These are phyloP conservation scores for Heterobasidion occidentale DNA, from an alignment of 1,284 basidiomycete species.

Conservation along the genomic window DNA sequence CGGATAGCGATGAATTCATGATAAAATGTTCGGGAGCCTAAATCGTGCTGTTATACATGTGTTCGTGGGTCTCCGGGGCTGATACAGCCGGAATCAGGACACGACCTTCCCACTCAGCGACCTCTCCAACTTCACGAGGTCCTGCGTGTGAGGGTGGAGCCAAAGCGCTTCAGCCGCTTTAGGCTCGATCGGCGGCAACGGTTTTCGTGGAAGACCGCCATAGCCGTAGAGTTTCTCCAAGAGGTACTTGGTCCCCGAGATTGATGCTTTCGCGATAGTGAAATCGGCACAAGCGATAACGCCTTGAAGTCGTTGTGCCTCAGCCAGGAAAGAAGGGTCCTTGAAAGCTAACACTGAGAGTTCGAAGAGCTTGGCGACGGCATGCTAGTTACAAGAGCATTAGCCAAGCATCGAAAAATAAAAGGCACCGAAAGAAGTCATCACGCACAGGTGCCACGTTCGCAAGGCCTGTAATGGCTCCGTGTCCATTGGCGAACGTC, in stretches of 20 bases:
- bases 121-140: slow-evolving; percentile 59
- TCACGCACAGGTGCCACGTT: slow-evolving; percentile 63
- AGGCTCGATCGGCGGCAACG: slow-evolving; percentile 58
- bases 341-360: slow-evolving; percentile 46
- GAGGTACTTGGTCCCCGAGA: slow-evolving; percentile 79
- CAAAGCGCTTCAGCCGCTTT: slow-evolving; percentile 53
- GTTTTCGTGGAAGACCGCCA: slow-evolving; percentile 67
- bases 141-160: slow-evolving; percentile 62
- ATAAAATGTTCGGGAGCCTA: too few species aligned
- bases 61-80: too few species aligned
- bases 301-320: slow-evolving; percentile 73
- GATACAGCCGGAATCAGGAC: too few species aligned
- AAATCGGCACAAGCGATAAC: slow-evolving; percentile 75
- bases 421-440: slow-evolving; percentile 2
- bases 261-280: slow-evolving; percentile 71
- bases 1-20: too few species aligned
- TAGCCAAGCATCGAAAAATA: neutral
- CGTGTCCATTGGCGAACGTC: slow-evolving; percentile 37
- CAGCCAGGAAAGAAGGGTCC: slow-evolving; percentile 49
- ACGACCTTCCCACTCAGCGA: slow-evolving; percentile 37
- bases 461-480: slow-evolving; percentile 50
- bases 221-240: slow-evolving; percentile 71
- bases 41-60: too few species aligned
- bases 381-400: slow-evolving; percentile 30
- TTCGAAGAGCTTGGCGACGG: slow-evolving; percentile 57